Conservation (phyloP, 2,329 filamentous ascomycete genomes). For the Emmonsiellopsis sp. region DNA sequence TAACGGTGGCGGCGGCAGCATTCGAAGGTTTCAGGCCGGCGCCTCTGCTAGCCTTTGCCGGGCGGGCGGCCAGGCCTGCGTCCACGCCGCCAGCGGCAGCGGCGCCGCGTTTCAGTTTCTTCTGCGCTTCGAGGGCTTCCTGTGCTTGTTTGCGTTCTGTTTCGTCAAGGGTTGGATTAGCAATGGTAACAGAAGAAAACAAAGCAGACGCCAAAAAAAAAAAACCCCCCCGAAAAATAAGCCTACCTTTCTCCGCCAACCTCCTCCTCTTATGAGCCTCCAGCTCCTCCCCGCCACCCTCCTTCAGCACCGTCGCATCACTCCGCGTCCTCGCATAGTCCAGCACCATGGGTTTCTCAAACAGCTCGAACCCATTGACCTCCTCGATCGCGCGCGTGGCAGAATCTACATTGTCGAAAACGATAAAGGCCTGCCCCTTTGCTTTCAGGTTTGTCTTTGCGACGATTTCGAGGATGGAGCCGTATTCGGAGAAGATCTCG, state of each 20-base stretch:
- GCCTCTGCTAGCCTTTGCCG: constrained; percentile 60
- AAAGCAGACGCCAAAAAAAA: background rate
- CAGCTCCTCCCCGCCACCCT: constrained; percentile 68
- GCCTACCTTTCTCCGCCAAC: constrained; percentile 75
- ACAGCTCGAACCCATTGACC: constrained; percentile 84
- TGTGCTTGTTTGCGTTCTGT: constrained; percentile 69
- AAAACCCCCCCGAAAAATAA: constrained; percentile 7
- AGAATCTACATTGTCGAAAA: constrained; percentile 74
- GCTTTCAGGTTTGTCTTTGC: constrained; percentile 84
- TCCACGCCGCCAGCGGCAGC: constrained; percentile 37
- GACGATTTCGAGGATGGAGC: constrained; percentile 71
- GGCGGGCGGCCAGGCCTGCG: constrained; percentile 35
- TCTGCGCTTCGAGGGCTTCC: constrained; percentile 69
- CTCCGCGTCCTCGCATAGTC: constrained; percentile 74
- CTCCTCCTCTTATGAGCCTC: constrained; percentile 78
- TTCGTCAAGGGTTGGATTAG: background rate
- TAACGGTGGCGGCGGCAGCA: constrained; percentile 57
- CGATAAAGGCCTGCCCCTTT: constrained; percentile 91
- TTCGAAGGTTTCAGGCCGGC: constrained; percentile 69
- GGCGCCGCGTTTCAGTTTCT: constrained; percentile 59
- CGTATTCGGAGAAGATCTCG: constrained; percentile 81
- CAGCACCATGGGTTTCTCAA: constrained; percentile 80
- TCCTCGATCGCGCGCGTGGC: constrained; percentile 76
- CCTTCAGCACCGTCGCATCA: constrained; percentile 72
- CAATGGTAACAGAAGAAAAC: background rate